A percentile compares a stretch with the other conserved stretches of the same genome.
These are phyloP conservation scores for Malassezia cuniculi DNA, from an alignment of 1,284 basidiomycete species.

Conservation along the genomic window DNA sequence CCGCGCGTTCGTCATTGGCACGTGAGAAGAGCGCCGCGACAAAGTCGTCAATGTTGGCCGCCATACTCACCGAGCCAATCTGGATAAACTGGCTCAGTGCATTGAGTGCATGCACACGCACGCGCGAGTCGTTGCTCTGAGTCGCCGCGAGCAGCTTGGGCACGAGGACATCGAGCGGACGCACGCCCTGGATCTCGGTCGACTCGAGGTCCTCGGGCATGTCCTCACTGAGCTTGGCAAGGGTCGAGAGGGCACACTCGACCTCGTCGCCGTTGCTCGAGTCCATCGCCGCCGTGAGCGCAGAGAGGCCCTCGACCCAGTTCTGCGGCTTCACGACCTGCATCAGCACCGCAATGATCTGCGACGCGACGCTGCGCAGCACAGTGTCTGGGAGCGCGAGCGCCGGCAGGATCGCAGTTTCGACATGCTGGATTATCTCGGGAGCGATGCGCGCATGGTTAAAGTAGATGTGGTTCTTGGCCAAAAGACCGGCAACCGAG, in stretches of 20 bases:
- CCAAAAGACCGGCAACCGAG: constrained; percentile 84
- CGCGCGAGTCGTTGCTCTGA: constrained; percentile 67
- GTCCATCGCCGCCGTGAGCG: constrained; percentile 32
- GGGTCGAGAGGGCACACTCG: constrained; percentile 75
- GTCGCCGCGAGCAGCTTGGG: constrained; percentile 68
- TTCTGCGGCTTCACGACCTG: constrained; percentile 32
- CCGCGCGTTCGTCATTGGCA: constrained; percentile 81
- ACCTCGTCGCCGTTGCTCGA: constrained; percentile 29
- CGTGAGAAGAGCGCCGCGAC: constrained; percentile 85
- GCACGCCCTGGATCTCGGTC: constrained; percentile 61
- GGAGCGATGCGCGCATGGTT: constrained; percentile 30
- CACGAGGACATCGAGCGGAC: constrained; percentile 47
- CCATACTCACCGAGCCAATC: constrained; percentile 60
- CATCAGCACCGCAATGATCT: constrained; percentile 43
- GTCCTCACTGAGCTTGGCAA: constrained; percentile 93
- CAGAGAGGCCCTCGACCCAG: constrained; percentile 38
- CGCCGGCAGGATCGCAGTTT: constrained; percentile 37
- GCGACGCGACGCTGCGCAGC: constrained; percentile 40
- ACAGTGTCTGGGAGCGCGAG: constrained; percentile 34
- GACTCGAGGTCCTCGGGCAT: constrained; percentile 81
- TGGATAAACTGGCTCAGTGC: constrained; percentile 81
- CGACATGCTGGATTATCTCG: constrained; percentile 37
- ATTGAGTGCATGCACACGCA: constrained; percentile 83
- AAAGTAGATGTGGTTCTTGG: constrained; percentile 70
- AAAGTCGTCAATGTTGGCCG: constrained; percentile 76